Conservation (phyloP, 2,329 filamentous ascomycete species). For the Fusarium sp. region DNA sequence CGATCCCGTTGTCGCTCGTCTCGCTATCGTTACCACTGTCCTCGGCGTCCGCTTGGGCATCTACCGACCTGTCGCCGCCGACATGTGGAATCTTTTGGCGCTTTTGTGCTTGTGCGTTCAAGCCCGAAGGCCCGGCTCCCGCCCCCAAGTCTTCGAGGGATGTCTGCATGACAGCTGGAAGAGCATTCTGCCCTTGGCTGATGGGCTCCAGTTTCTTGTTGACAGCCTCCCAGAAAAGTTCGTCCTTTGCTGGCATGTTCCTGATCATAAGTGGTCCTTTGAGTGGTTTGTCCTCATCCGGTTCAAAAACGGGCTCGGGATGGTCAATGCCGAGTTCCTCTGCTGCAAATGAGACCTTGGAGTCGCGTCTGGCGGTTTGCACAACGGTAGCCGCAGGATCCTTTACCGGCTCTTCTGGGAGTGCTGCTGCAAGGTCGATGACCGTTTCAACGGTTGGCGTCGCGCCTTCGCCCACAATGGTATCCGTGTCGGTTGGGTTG, state of each 20-base stretch:
- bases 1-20: conserved; percentile 45
- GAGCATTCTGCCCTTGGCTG: conserved; percentile 58
- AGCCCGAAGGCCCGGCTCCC: conserved; percentile 28
- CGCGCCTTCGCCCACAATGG: conserved; percentile 43
- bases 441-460: conserved; percentile 46
- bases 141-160: conserved; percentile 48
- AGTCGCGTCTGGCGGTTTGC: conserved; percentile 24
- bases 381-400: conserved; percentile 6
- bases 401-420: conserved; percentile 7
- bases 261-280: conserved; percentile 66
- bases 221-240: conserved; percentile 64
- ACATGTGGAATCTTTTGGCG: conserved; percentile 24
- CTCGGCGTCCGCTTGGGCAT: conserved; percentile 36
- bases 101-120: conserved; percentile 20
- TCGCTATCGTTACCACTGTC: conserved; percentile 44
- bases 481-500: conserved; percentile 53
- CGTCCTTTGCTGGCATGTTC: conserved; percentile 68
- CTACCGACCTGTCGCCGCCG: conserved; percentile 40
- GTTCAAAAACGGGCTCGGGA: conserved; percentile 51
- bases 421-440: conserved; percentile 19
- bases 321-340: conserved; percentile 31
- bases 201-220: conserved; percentile 65
- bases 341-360: conserved; percentile 27
- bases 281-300: conserved; percentile 57
- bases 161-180: conserved; percentile 57